phyloP scores from a whole-genome alignment of 1,284 basidiomycete species.

The Vanrija pseudolonga region DNA sequence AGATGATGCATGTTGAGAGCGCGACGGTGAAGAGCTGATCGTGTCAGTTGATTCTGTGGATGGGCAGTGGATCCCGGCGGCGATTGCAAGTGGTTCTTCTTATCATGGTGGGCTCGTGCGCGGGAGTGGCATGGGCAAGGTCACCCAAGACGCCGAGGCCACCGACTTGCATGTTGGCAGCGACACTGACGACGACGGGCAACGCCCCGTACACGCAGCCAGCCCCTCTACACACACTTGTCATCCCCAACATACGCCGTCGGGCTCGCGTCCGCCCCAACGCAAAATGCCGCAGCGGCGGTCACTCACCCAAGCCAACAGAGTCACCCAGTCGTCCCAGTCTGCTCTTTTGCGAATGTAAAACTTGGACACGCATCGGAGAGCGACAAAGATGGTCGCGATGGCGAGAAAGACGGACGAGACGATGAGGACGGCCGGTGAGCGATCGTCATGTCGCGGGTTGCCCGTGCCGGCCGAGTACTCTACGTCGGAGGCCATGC shows the following conservation, averaged over 20 bases:
- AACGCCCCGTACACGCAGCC: not conserved
- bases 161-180: not conserved
- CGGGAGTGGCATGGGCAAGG: too few species aligned
- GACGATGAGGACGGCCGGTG: slow-evolving; percentile 33
- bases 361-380: slow-evolving; percentile 43
- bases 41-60: not conserved
- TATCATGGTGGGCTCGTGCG: too few species aligned
- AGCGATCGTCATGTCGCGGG: slow-evolving; percentile 16
- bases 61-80: too few species aligned
- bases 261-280: too few species aligned
- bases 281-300: not conserved
- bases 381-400: slow-evolving; percentile 36
- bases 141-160: too few species aligned
- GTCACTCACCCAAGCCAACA: slow-evolving; percentile 44
- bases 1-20: slow-evolving; percentile 31
- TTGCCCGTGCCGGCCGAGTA: too few species aligned
- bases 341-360: slow-evolving; percentile 35
- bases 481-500: too few species aligned
- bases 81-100: too few species aligned
- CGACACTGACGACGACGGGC: not conserved
- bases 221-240: too few species aligned
- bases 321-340: slow-evolving; percentile 39
- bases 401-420: slow-evolving; percentile 34
- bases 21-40: slow-evolving; percentile 32
- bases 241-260: too few species aligned